These are phyloP conservation scores for Striga asiatica DNA, from an alignment of 257 asterid species.

Conservation along the genomic window DNA sequence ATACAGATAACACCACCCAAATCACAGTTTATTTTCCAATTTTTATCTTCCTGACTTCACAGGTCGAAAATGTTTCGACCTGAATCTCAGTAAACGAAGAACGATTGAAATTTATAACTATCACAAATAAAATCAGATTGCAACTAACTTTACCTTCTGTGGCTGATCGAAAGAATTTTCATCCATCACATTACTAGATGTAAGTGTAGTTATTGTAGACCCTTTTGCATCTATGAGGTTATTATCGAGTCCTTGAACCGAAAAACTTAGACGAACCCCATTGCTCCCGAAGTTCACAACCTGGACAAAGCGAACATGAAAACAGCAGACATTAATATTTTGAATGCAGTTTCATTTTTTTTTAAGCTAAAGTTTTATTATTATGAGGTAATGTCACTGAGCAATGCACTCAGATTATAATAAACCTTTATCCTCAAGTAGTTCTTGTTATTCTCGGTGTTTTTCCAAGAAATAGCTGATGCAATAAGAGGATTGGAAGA, in stretches of 20 bases:
- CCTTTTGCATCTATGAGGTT: constrained; percentile 33
- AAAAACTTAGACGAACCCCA: constrained; percentile 30
- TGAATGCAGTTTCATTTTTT: not conserved
- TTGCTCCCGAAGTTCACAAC: constrained; percentile 57
- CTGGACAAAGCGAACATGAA: constrained; percentile 37
- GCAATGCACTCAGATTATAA: not conserved
- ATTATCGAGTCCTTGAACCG: constrained; percentile 34
- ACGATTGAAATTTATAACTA: not conserved
- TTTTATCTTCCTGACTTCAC: not conserved
- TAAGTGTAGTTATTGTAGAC: constrained; percentile 40
- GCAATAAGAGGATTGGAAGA: constrained; percentile 45
- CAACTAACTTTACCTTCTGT: constrained; percentile 42
- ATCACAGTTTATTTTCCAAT: not conserved
- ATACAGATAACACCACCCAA: not conserved
- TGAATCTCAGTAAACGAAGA: constrained; percentile 2
- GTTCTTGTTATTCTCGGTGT: constrained; percentile 23
- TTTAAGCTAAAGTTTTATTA: no score
- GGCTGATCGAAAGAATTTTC: constrained; percentile 74
- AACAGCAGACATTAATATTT: no score
- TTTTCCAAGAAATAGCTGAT: constrained; percentile 67
- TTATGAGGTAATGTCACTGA: not conserved
- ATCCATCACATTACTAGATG: constrained; percentile 50
- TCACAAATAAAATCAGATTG: not conserved
- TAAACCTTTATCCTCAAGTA: constrained; percentile 62
- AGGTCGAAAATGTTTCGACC: not conserved